Conservation (phyloP, 306 rosid genomes). For the Medicago ruthenica region DNA sequence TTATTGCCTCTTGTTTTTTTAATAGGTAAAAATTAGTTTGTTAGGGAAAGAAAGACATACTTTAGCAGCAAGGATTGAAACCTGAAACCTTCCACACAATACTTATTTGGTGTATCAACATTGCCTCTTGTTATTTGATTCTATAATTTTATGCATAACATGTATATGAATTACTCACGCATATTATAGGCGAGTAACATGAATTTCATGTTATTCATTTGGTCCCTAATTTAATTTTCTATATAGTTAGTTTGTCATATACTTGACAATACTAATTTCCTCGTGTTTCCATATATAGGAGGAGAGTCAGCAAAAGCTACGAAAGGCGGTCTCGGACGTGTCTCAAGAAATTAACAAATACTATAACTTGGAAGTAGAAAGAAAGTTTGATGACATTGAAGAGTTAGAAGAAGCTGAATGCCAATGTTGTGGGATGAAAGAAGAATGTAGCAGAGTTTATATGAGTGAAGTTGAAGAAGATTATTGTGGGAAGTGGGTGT, state of each 20-base stretch:
- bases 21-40: too few species aligned
- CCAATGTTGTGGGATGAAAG: conserved; percentile 70
- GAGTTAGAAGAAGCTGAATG: conserved; percentile 64
- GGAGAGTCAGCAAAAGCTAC: conserved; percentile 47
- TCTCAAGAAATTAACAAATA: conserved; percentile 47
- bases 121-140: not conserved
- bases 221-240: not conserved
- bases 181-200: too few species aligned
- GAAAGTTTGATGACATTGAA: conserved; percentile 33
- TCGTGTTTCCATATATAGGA: not conserved
- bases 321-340: conserved; percentile 58
- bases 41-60: too few species aligned
- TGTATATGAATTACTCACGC: too few species aligned
- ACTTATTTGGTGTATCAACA: too few species aligned
- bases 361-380: conserved; percentile 29
- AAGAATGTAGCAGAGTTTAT: conserved; percentile 65
- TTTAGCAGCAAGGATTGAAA: too few species aligned
- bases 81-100: too few species aligned
- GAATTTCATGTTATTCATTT: too few species aligned
- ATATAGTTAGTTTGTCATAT: not conserved
- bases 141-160: not conserved
- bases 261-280: conserved; percentile 17
- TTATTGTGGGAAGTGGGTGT: conserved; percentile 67
- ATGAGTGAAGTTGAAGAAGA: conserved; percentile 48
- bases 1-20: not conserved